Percentiles rank a stretch among this genome's conserved stretches.
Conservation (phyloP, 2,329 filamentous ascomycete genomes). For the Claviceps fusiformis region DNA sequence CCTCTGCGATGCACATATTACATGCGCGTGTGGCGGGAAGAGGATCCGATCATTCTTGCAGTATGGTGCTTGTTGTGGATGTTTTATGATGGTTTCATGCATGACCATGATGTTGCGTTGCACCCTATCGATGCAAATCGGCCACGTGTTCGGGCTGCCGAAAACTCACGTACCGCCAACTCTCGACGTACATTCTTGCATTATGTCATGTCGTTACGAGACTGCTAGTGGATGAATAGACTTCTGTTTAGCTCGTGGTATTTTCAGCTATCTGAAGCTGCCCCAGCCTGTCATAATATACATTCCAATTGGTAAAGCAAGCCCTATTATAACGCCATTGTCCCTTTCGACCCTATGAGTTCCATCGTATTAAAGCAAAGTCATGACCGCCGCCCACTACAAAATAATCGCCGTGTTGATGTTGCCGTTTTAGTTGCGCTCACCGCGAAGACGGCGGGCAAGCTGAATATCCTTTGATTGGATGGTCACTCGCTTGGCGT, state of each 20-base stretch:
- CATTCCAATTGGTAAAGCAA: slow-evolving; percentile 20
- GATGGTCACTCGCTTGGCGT: slow-evolving; percentile 98
- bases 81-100: too few species aligned
- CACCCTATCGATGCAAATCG: too few species aligned
- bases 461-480: slow-evolving; percentile 96
- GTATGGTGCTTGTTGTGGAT: too few species aligned
- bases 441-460: slow-evolving; percentile 85
- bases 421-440: slow-evolving; percentile 66
- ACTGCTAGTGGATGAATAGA: neutral
- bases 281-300: slow-evolving; percentile 20
- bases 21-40: too few species aligned
- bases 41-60: too few species aligned
- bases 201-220: too few species aligned
- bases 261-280: neutral
- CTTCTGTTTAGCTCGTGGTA: neutral
- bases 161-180: too few species aligned
- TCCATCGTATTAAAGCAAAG: slow-evolving; percentile 24
- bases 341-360: slow-evolving; percentile 27
- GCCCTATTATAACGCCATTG: slow-evolving; percentile 32
- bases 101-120: too few species aligned
- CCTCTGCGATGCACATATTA: too few species aligned
- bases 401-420: neutral
- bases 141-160: too few species aligned
- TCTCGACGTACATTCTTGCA: too few species aligned
- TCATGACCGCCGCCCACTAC: slow-evolving; percentile 23